Evolutionary conservation across 306 rosid species (phyloP).

Genomic region (Ormosia emarginata): DNA sequence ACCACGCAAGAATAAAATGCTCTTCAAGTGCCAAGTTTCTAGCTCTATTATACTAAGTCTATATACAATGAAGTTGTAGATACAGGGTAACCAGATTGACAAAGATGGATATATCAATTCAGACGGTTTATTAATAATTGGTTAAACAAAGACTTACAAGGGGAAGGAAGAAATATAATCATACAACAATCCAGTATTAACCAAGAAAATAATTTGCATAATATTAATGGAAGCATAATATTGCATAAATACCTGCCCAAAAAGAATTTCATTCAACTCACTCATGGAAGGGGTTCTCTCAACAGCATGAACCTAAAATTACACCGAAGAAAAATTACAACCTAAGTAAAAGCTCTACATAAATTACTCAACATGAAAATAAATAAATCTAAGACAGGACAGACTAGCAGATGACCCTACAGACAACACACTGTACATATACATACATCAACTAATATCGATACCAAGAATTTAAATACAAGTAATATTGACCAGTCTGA

Average conservation of each 20-base stretch:
- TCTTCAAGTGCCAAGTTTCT: background rate
- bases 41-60: slow-evolving; percentile 1
- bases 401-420: background rate
- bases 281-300: slow-evolving; percentile 99
- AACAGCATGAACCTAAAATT: slow-evolving; percentile 81
- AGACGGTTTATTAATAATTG: background rate
- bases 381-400: slow-evolving; percentile 14
- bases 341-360: slow-evolving; percentile 7
- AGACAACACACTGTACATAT: background rate
- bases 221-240: slow-evolving; percentile 8
- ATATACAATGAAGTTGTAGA: slow-evolving; percentile 12
- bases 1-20: background rate
- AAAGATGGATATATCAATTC: slow-evolving; percentile 6
- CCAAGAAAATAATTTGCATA: background rate
- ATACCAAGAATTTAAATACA: background rate
- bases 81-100: slow-evolving; percentile 1
- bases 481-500: slow-evolving; percentile 1
- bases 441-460: background rate
- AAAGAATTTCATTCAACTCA: slow-evolving; percentile 89
- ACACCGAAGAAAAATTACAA: slow-evolving; percentile 30
- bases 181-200: background rate
- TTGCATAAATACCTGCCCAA: slow-evolving; percentile 73
- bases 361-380: slow-evolving; percentile 13
- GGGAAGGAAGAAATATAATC: background rate
- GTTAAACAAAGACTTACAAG: slow-evolving; percentile 4